These are phyloP conservation scores for Hymenoscyphus linearis DNA, from an alignment of 2,329 filamentous ascomycete genomes.

Conservation along the genomic window DNA sequence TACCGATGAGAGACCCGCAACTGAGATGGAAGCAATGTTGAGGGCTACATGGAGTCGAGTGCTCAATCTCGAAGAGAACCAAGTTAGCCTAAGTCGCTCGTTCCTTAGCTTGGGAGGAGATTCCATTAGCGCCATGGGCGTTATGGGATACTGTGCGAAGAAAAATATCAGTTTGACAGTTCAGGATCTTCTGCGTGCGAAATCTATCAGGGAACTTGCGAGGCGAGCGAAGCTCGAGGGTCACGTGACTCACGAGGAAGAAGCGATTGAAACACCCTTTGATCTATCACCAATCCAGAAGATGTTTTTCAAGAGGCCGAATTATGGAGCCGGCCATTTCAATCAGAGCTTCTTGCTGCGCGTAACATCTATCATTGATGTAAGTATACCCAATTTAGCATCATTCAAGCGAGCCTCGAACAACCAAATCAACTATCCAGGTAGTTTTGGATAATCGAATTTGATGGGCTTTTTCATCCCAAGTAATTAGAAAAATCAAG, in stretches of 20 bases:
- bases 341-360: slow-evolving; percentile 27
- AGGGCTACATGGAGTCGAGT: slow-evolving; percentile 13
- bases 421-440: too few species aligned
- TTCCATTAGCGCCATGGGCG: slow-evolving; percentile 23
- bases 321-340: slow-evolving; percentile 19
- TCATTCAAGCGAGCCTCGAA: too few species aligned
- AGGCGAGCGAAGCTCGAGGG: not conserved
- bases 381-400: too few species aligned
- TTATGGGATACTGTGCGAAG: slow-evolving; percentile 11
- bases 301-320: slow-evolving; percentile 21
- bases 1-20: not conserved
- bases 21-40: slow-evolving; percentile 10
- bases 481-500: too few species aligned
- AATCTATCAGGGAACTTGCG: slow-evolving; percentile 15
- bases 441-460: too few species aligned
- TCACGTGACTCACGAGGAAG: slow-evolving; percentile 1
- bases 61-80: slow-evolving; percentile 12
- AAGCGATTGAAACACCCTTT: slow-evolving; percentile 10
- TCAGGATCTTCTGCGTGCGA: slow-evolving; percentile 19
- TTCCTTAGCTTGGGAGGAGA: slow-evolving; percentile 22
- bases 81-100: slow-evolving; percentile 12
- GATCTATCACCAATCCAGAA: slow-evolving; percentile 27
- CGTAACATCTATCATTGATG: not conserved
- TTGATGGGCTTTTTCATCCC: too few species aligned
- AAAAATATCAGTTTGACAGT: slow-evolving; percentile 14